A percentile compares a stretch with the other conserved stretches of the same genome.
Evolutionary conservation across 78 protist genomes (phyloP).

Genomic region (Fonticula alba): DNA sequence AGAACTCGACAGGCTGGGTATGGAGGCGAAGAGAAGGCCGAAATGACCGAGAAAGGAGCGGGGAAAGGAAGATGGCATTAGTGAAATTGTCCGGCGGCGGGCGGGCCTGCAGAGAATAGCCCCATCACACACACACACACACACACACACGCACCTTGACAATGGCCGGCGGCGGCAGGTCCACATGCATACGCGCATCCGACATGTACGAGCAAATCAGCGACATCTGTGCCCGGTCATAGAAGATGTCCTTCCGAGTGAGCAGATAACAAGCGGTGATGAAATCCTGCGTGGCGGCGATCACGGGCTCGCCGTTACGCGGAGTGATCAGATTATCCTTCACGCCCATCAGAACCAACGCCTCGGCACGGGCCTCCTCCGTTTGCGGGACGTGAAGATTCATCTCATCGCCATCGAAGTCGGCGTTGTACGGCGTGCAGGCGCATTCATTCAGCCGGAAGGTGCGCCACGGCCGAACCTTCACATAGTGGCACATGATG

Average conservation of each 20-base stretch:
- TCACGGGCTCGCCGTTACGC: slow-evolving; percentile 83
- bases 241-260: slow-evolving; percentile 65
- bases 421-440: slow-evolving; percentile 97
- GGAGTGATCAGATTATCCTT: slow-evolving; percentile 83
- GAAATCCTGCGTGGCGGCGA: slow-evolving; percentile 94
- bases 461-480: slow-evolving; percentile 81
- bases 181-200: slow-evolving; percentile 43
- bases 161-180: slow-evolving; percentile 70
- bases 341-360: slow-evolving; percentile 51
- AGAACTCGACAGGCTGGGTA: slow-evolving; percentile 68
- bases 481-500: slow-evolving; percentile 74
- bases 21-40: not conserved
- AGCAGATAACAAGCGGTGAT: slow-evolving; percentile 75
- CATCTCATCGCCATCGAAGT: slow-evolving; percentile 93
- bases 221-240: slow-evolving; percentile 38
- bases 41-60: not conserved
- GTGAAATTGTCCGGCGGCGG: too few relatives aligned
- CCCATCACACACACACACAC: not conserved
- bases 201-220: slow-evolving; percentile 28
- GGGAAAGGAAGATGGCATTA: not conserved
- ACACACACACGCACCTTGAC: slow-evolving; percentile 12
- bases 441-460: slow-evolving; percentile 93
- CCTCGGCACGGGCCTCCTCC: slow-evolving; percentile 92
- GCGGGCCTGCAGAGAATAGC: too few relatives aligned
- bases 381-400: slow-evolving; percentile 82